These are phyloP conservation scores for Citrullus mucosospermus DNA, from an alignment of 306 rosid genomes.

Conservation along the genomic window DNA sequence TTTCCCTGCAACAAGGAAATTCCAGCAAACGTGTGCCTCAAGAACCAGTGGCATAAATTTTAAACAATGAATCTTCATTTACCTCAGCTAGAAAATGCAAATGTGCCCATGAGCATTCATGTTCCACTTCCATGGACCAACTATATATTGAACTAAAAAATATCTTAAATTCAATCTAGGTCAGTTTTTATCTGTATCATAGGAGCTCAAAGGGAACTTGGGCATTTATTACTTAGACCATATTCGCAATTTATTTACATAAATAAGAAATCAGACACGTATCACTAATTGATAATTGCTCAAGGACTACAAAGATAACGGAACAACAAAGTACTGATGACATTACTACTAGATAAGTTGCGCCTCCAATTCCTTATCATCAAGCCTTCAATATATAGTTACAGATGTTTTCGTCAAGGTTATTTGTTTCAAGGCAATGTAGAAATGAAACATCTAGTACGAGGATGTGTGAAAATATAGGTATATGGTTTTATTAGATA, in stretches of 20 bases:
- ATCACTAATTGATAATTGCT: background rate
- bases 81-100: background rate
- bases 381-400: background rate
- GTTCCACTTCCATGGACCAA: background rate
- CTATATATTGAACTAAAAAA: background rate
- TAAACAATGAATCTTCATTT: background rate
- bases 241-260: no score
- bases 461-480: background rate
- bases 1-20: slow-evolving; percentile 48
- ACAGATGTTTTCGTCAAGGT: background rate
- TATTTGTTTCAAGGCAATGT: background rate
- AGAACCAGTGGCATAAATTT: background rate
- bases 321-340: background rate
- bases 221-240: no score
- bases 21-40: background rate
- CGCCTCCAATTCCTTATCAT: background rate
- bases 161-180: background rate
- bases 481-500: background rate
- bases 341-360: background rate
- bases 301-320: background rate
- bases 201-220: no score
- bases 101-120: background rate
- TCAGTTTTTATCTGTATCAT: background rate
- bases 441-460: background rate
- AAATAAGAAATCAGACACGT: background rate